phyloP scores from a whole-genome alignment of 2,329 filamentous ascomycete genomes.

The Albophoma yamanashiensis region DNA sequence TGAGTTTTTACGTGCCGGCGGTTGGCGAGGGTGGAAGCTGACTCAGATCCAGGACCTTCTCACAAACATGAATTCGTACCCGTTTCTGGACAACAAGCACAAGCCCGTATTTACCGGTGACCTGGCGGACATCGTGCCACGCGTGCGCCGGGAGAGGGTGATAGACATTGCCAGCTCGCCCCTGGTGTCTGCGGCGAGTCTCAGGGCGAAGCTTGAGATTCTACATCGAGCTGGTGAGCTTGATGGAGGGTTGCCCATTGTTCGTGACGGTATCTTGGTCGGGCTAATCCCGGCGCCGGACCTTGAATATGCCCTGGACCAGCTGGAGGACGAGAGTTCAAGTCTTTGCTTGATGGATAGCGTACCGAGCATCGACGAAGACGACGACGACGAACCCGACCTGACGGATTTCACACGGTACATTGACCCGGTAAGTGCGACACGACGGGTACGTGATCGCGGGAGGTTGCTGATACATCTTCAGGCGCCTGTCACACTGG shows the following conservation, averaged over 20 bases:
- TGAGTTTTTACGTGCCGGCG: constrained; percentile 26
- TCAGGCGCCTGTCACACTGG: constrained; percentile 76
- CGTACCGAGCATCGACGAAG: constrained; percentile 50
- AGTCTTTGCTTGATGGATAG: constrained; percentile 75
- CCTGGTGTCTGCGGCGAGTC: constrained; percentile 62
- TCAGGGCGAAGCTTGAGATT: constrained; percentile 71
- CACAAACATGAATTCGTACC: constrained; percentile 95
- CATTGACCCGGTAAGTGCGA: constrained; percentile 65
- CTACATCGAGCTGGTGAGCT: constrained; percentile 81
- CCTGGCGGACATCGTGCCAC: constrained; percentile 75
- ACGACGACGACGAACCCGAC: constrained; percentile 48
- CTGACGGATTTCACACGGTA: constrained; percentile 82
- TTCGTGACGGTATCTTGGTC: constrained; percentile 69
- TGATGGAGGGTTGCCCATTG: constrained; percentile 81
- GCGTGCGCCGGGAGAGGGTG: constrained; percentile 60
- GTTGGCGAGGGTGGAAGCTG: constrained; percentile 3
- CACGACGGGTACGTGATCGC: no score
- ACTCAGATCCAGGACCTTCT: constrained; percentile 57
- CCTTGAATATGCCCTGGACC: constrained; percentile 84
- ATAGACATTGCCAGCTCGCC: constrained; percentile 85
- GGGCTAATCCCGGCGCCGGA: constrained; percentile 91
- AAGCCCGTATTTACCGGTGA: constrained; percentile 85
- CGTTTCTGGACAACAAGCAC: constrained; percentile 93
- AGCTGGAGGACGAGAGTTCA: constrained; percentile 62
- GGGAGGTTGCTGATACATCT: constrained; percentile 6